Conservation (phyloP, 805 yeast genomes). For the Isabelozyma pseudorhagii region DNA sequence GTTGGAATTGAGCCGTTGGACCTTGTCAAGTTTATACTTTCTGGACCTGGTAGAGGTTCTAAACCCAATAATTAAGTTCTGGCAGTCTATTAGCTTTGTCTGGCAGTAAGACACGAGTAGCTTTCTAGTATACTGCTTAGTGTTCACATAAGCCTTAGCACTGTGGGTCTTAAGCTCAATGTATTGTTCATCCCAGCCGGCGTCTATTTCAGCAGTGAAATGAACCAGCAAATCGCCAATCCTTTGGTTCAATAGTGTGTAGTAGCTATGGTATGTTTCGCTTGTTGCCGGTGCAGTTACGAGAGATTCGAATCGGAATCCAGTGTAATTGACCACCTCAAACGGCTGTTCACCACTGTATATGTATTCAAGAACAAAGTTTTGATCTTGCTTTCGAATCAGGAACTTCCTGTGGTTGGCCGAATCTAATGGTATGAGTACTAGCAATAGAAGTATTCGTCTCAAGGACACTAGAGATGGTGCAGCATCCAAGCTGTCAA, state of each 20-base stretch:
- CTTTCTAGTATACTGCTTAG: slow-evolving; percentile 4
- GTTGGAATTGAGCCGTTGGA: neutral
- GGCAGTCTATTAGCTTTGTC: slow-evolving; percentile 12
- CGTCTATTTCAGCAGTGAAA: slow-evolving; percentile 24
- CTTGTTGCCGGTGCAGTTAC: slow-evolving; percentile 7
- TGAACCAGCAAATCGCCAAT: slow-evolving; percentile 5
- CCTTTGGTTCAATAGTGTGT: slow-evolving; percentile 12
- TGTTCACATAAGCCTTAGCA: neutral
- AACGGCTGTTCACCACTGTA: neutral
- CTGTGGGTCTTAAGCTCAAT: slow-evolving; percentile 23
- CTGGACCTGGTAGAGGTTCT: slow-evolving; percentile 5
- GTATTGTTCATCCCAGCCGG: slow-evolving; percentile 9
- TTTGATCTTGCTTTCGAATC: neutral
- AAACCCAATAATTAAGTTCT: slow-evolving; percentile 14
- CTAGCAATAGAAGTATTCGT: slow-evolving; percentile 13
- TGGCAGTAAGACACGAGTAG: slow-evolving; percentile 16
- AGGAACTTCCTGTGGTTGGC: neutral
- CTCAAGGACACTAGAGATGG: slow-evolving; percentile 6
- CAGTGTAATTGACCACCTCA: slow-evolving; percentile 15
- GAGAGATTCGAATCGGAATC: slow-evolving; percentile 18
- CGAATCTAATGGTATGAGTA: slow-evolving; percentile 16
- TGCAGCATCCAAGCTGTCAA: slow-evolving; percentile 8
- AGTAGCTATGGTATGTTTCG: slow-evolving; percentile 3
- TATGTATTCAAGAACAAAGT: neutral
- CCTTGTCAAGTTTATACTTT: neutral